phyloP scores from a whole-genome alignment of 139 green algal genomes.

The Spirogloea muscicola region DNA sequence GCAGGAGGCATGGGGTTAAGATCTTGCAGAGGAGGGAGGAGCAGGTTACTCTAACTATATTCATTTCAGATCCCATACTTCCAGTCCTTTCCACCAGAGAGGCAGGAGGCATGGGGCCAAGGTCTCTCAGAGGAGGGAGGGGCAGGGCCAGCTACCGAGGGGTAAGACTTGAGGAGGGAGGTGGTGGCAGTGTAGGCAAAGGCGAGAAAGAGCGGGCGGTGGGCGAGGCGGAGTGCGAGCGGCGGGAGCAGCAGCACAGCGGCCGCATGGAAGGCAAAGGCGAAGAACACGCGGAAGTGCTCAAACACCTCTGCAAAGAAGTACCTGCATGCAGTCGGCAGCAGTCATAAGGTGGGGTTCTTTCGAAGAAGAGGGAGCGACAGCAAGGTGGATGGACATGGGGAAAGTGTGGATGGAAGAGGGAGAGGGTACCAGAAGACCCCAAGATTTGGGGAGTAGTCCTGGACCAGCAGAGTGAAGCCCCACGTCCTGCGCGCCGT shows the following conservation, averaged over 20 bases:
- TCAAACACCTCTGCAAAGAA: constrained; percentile 72
- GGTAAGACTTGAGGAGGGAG: constrained; percentile 48
- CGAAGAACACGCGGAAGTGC: constrained; percentile 54
- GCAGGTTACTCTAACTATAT: no score
- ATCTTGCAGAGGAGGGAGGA: no score
- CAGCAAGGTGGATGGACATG: neutral
- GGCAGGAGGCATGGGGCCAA: neutral
- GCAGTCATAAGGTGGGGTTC: neutral
- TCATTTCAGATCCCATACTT: no score
- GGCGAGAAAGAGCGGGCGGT: constrained; percentile 55
- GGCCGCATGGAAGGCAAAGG: constrained; percentile 58
- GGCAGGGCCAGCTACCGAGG: constrained; percentile 56
- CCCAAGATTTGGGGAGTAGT: no score
- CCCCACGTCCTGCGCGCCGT: no score
- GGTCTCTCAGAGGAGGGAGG: neutral
- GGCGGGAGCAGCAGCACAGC: constrained; percentile 50
- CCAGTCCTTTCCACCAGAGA: no score
- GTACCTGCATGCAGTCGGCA: constrained; percentile 36
- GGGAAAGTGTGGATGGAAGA: neutral
- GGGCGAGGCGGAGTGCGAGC: constrained; percentile 56
- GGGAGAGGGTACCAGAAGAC: no score
- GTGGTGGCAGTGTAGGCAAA: neutral
- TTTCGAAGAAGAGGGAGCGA: neutral
- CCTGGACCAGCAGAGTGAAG: no score
- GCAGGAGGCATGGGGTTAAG: neutral